Evolutionary conservation across 768 basidiomycete species (phyloP).

Genomic region (Dentipellis sp.): DNA sequence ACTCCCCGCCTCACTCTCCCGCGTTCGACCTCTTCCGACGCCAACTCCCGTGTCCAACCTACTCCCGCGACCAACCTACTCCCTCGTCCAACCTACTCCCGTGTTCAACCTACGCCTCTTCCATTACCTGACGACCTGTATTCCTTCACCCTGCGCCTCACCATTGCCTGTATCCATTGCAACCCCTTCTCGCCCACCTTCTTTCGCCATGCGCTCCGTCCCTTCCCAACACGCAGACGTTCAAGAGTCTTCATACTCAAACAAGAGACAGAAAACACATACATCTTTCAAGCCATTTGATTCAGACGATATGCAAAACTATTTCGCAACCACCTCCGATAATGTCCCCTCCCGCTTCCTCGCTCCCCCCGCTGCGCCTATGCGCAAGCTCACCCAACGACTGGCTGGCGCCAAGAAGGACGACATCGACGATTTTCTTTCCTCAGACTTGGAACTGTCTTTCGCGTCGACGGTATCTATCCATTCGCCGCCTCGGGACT

Average conservation of each 20-base stretch:
- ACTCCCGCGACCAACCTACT: neutral
- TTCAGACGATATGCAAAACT: slow-evolving; percentile 40
- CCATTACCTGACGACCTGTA: neutral
- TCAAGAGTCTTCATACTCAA: slow-evolving; percentile 10
- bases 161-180: neutral
- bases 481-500: slow-evolving; percentile 53
- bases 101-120: neutral
- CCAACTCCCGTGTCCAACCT: neutral
- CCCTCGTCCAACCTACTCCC: neutral
- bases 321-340: slow-evolving; percentile 35
- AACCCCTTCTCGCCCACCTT: neutral
- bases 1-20: neutral
- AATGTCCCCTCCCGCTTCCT: slow-evolving; percentile 32
- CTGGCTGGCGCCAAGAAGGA: slow-evolving; percentile 29
- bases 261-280: slow-evolving; percentile 2
- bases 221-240: slow-evolving; percentile 35
- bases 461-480: slow-evolving; percentile 80
- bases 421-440: slow-evolving; percentile 57
- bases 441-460: slow-evolving; percentile 73
- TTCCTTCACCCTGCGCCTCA: neutral
- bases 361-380: slow-evolving; percentile 29
- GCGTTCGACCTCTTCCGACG: neutral
- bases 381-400: slow-evolving; percentile 40
- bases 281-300: slow-evolving; percentile 14
- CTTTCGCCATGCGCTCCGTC: slow-evolving; percentile 1